phyloP scores from a whole-genome alignment of 257 asterid species.

The Solanum pinnatisectum region DNA sequence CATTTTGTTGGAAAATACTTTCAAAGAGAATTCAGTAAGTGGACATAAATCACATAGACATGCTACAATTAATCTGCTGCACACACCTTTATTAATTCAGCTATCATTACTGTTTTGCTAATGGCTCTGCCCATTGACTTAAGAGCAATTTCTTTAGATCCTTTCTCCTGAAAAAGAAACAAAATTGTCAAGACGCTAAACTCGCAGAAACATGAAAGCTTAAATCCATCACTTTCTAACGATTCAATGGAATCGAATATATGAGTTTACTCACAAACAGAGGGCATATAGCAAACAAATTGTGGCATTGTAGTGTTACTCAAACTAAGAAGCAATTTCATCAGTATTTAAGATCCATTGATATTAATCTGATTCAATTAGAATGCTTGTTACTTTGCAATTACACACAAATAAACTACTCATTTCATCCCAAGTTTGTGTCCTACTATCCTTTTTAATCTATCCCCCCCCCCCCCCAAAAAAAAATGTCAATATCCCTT shows the following conservation, averaged over 20 bases:
- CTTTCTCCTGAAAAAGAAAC: conserved; percentile 40
- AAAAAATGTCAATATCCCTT: background rate
- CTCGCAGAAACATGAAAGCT: background rate
- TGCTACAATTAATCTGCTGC: background rate
- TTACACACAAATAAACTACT: background rate
- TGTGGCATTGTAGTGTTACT: background rate
- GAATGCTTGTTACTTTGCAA: background rate
- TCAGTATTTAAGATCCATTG: background rate
- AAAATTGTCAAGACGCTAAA: background rate
- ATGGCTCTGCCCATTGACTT: conserved; percentile 85
- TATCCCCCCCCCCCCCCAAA: background rate
- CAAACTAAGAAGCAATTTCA: background rate
- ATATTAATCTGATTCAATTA: background rate
- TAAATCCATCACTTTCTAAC: background rate
- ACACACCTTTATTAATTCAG: conserved; percentile 59
- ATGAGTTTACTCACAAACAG: background rate
- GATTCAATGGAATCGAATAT: background rate
- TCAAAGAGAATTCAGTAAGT: background rate
- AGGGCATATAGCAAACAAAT: background rate
- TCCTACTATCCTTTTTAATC: background rate
- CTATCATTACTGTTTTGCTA: conserved; percentile 61
- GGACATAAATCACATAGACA: background rate
- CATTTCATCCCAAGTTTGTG: background rate
- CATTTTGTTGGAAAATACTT: background rate
- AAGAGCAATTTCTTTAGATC: conserved; percentile 47